These are phyloP conservation scores for Poterioochromonas sp. DNA, from an alignment of 352 stramenopile genomes.

Conservation along the genomic window DNA sequence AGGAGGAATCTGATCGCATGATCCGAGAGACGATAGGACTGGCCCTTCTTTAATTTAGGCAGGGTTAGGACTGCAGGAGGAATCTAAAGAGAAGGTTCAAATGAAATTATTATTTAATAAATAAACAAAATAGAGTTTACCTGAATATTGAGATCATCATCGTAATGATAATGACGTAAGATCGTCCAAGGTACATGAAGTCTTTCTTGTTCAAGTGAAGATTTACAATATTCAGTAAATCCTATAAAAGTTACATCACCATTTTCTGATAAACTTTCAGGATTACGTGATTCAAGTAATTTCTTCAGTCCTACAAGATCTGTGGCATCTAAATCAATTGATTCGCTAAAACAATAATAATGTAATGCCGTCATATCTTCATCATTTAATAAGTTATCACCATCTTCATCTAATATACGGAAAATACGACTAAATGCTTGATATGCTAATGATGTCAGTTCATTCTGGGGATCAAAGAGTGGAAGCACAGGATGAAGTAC, in stretches of 20 bases:
- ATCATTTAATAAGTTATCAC: slow-evolving; percentile 20
- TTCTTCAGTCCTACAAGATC: not conserved
- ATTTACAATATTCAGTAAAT: not conserved
- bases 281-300: too few species aligned
- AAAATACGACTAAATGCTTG: slow-evolving; percentile 20
- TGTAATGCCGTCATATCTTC: not conserved
- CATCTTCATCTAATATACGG: slow-evolving; percentile 2
- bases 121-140: slow-evolving; percentile 11
- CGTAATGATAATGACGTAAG: not conserved
- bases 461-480: not conserved
- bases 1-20: not conserved
- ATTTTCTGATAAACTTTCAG: not conserved
- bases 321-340: not conserved
- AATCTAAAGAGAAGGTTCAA: not conserved
- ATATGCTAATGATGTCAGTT: not conserved
- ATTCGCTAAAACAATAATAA: not conserved
- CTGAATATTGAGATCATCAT: slow-evolving; percentile 14
- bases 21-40: not conserved
- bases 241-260: slow-evolving; percentile 9
- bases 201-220: not conserved
- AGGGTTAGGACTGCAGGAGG: not conserved
- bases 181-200: not conserved
- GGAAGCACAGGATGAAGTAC: not conserved
- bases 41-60: not conserved
- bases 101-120: not conserved